Conservation (phyloP, 1,139 yeast species). For the Candida smagusa region DNA sequence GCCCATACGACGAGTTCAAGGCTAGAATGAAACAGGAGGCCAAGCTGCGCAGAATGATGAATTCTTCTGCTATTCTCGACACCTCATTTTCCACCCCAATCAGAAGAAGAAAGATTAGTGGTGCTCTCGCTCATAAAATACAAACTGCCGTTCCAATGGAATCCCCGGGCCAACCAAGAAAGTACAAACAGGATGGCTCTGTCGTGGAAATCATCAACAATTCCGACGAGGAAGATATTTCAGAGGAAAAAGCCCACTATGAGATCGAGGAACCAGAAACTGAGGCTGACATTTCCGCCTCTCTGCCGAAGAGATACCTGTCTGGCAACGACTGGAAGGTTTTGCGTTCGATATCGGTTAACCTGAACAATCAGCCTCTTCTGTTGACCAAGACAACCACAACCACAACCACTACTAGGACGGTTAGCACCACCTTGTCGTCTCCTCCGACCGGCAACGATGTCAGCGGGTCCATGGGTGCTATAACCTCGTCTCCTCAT, state of each 20-base stretch:
- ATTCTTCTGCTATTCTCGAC: constrained; percentile 31
- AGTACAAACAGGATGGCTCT: constrained; percentile 41
- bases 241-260: constrained; percentile 17
- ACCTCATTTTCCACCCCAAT: constrained; percentile 65
- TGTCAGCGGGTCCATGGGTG: constrained; percentile 7
- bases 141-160: constrained; percentile 83
- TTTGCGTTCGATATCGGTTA: constrained; percentile 41
- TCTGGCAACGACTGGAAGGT: constrained; percentile 36
- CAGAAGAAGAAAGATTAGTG: constrained; percentile 67
- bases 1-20: constrained; percentile 54
- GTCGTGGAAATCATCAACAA: constrained; percentile 32
- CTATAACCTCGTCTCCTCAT: constrained; percentile 12
- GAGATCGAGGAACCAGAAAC: constrained; percentile 13
- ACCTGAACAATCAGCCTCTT: constrained; percentile 30
- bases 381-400: constrained; percentile 48
- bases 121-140: constrained; percentile 64
- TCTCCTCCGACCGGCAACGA: constrained; percentile 42
- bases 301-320: constrained; percentile 24
- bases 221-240: constrained; percentile 35
- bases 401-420: constrained; percentile 44
- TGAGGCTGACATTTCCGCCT: constrained; percentile 13
- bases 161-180: constrained; percentile 97
- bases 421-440: constrained; percentile 40
- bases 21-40: constrained; percentile 46
- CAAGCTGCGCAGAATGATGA: constrained; percentile 39